Evolutionary conservation across 2,329 filamentous ascomycete genomes (phyloP).

Genomic region (Aspergillus fructus): DNA sequence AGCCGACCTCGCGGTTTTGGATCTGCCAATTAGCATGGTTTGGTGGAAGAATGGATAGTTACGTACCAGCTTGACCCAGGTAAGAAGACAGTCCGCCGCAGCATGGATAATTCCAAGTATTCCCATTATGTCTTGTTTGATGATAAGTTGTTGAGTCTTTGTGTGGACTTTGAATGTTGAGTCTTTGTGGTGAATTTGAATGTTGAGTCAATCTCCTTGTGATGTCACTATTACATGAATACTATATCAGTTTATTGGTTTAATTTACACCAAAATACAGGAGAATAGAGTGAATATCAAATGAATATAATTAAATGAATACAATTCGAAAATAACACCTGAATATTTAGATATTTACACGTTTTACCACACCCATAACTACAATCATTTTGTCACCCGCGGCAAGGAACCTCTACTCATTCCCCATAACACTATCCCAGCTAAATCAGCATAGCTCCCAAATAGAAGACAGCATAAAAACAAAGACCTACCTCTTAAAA

Average conservation of each 20-base stretch:
- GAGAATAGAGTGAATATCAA: neutral
- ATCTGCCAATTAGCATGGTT: constrained; percentile 6
- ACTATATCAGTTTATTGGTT: too few relatives aligned
- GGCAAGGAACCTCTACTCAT: neutral
- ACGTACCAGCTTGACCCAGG: constrained; percentile 8
- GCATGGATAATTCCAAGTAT: constrained; percentile 2
- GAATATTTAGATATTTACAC: too few relatives aligned
- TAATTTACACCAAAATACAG: neutral
- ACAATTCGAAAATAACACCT: too few relatives aligned
- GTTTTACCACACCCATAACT: neutral
- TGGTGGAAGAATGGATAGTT: neutral
- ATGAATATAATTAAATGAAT: neutral
- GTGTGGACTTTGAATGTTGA: neutral
- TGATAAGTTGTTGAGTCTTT: neutral
- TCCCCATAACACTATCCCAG: neutral
- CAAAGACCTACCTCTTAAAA: neutral
- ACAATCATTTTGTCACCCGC: too few relatives aligned
- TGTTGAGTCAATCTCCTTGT: neutral
- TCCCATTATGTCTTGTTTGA: neutral
- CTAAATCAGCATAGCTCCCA: neutral
- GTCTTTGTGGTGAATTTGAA: too few relatives aligned
- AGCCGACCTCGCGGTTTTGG: constrained; percentile 32
- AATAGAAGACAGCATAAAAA: neutral
- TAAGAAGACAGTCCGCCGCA: constrained; percentile 5
- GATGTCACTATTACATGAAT: neutral